Evolutionary conservation across 768 basidiomycete species (phyloP).

Genomic region (Mycena pura): DNA sequence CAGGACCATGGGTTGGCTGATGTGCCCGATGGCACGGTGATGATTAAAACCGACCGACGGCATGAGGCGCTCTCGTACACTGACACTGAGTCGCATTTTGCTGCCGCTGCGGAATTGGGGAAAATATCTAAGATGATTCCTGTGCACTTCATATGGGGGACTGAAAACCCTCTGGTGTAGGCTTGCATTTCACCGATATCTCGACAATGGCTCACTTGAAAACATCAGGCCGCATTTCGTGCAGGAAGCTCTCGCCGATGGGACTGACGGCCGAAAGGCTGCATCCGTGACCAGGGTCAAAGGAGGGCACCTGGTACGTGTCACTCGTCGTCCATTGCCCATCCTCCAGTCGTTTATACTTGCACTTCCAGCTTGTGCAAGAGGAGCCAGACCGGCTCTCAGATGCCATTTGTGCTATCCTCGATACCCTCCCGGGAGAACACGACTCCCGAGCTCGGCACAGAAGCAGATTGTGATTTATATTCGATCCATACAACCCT

Average conservation of each 20-base stretch:
- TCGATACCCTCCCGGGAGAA: slow-evolving; percentile 3
- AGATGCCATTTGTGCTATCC: slow-evolving; percentile 30
- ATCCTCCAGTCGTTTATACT: neutral
- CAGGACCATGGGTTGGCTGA: slow-evolving; percentile 47
- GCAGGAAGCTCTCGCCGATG: slow-evolving; percentile 34
- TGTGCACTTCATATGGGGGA: slow-evolving; percentile 21
- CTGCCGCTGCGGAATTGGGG: slow-evolving; percentile 1
- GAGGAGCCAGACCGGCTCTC: slow-evolving; percentile 37
- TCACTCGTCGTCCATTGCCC: too few relatives aligned
- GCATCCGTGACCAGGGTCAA: slow-evolving; percentile 34
- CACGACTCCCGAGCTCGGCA: too few relatives aligned
- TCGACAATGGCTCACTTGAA: neutral
- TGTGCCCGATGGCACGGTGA: slow-evolving; percentile 27
- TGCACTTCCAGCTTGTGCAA: slow-evolving; percentile 34
- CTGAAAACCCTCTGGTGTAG: slow-evolving; percentile 20
- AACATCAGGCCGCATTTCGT: slow-evolving; percentile 31
- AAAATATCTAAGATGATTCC: neutral
- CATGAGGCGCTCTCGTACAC: slow-evolving; percentile 11
- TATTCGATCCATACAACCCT: neutral
- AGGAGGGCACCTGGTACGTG: slow-evolving; percentile 38
- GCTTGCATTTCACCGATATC: neutral
- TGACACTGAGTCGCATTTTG: slow-evolving; percentile 12
- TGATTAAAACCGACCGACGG: slow-evolving; percentile 8
- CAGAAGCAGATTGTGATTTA: slow-evolving; percentile 3
- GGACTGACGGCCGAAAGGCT: slow-evolving; percentile 29